These are phyloP conservation scores for Colletotrichum sp. DNA, from an alignment of 2,329 filamentous ascomycete species.

Conservation along the genomic window DNA sequence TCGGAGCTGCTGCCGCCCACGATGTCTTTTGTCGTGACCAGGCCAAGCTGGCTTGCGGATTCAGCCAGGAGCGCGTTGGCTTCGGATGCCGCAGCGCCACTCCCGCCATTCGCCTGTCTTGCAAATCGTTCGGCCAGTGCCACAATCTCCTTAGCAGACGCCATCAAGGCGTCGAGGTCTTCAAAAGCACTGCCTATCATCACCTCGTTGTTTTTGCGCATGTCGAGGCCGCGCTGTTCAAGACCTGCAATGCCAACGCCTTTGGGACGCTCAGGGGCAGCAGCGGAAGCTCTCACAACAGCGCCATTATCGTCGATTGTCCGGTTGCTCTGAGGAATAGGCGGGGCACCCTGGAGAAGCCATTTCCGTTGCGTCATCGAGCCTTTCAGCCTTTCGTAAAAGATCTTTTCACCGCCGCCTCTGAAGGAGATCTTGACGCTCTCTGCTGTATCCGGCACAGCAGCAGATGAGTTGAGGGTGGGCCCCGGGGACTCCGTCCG, in stretches of 20 bases:
- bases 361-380: conserved; percentile 94
- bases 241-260: conserved; percentile 90
- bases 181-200: conserved; percentile 95
- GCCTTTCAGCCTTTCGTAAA: conserved; percentile 85
- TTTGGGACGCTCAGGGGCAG: conserved; percentile 45
- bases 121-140: conserved; percentile 90
- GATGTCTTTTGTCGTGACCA: conserved; percentile 96
- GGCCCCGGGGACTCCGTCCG: conserved; percentile 82
- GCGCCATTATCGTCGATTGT: conserved; percentile 37
- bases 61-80: conserved; percentile 78
- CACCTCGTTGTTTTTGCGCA: conserved; percentile 89
- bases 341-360: conserved; percentile 88
- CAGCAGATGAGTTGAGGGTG: conserved; percentile 49
- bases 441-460: conserved; percentile 64
- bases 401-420: conserved; percentile 85
- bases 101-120: conserved; percentile 64
- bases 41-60: conserved; percentile 81
- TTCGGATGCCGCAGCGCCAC: conserved; percentile 67
- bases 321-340: conserved; percentile 70
- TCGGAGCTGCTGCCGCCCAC: conserved; percentile 76
- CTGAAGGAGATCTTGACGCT: conserved; percentile 93
- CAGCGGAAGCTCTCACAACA: conserved; percentile 27
- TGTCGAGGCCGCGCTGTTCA: conserved; percentile 81
- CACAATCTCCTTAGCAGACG: conserved; percentile 94
- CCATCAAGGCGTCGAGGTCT: conserved; percentile 95